A percentile compares a stretch with the other conserved stretches of the same genome.
These are phyloP conservation scores for Pythium oligandrum DNA, from an alignment of 352 stramenopile genomes.

Conservation along the genomic window DNA sequence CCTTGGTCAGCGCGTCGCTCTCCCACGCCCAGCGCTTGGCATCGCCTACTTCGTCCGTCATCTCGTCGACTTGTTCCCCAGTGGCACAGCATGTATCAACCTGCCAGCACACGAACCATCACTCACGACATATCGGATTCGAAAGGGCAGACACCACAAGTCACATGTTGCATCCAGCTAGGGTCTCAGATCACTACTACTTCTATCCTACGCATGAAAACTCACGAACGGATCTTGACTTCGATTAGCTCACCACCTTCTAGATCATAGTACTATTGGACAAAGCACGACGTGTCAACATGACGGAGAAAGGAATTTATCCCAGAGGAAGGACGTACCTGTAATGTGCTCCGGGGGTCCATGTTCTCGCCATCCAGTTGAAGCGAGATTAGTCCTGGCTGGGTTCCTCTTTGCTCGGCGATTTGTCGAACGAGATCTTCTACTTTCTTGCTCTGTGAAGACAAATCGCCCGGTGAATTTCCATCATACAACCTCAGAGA, in stretches of 20 bases:
- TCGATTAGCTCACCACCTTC: constrained; percentile 68
- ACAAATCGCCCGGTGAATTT: not conserved
- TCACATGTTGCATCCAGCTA: no score
- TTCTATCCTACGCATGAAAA: no score
- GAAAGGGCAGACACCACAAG: no score
- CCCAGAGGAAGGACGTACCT: constrained; percentile 23
- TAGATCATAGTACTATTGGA: constrained; percentile 49
- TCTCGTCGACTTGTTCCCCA: no score
- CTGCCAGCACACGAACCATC: no score
- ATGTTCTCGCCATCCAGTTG: constrained; percentile 54
- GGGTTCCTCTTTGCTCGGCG: constrained; percentile 21
- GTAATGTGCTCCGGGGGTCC: constrained; percentile 29
- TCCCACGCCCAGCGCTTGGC: constrained; percentile 23
- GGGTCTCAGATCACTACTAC: no score
- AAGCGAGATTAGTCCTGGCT: constrained; percentile 27
- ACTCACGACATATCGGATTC: no score
- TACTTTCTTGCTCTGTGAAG: constrained; percentile 35
- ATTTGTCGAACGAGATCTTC: constrained; percentile 30
- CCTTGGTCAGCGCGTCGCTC: constrained; percentile 29
- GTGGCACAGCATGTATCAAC: no score
- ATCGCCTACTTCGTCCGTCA: no score
- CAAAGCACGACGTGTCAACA: constrained; percentile 1
- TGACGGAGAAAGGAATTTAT: not conserved
- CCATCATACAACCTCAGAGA: not conserved
- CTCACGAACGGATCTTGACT: constrained; percentile 33